Base-by-base conservation (phyloP, 345 rosid genomes). In the Pelargonium nanum region DNA sequence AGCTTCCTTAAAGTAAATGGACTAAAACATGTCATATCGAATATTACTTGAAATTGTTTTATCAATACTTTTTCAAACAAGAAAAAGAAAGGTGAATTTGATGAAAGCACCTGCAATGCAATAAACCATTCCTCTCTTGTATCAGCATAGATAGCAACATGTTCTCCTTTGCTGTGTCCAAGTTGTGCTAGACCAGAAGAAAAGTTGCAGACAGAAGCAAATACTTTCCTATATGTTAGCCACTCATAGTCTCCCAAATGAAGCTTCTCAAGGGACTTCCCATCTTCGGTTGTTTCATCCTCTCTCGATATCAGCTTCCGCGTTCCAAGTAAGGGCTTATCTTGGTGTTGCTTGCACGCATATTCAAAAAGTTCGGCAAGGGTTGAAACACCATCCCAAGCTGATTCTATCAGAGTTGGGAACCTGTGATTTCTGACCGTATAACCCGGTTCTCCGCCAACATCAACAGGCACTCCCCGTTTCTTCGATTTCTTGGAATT, bases 61-160 rank as follows among this genome's bases (percentile, higher is more conserved):
- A n/a, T n/a, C n/a, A n/a, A n/a, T n/a, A n/a, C n/a, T n/a, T n/a
- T n/a, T n/a, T n/a, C n/a, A n/a, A n/a, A n/a, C n/a, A n/a, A n/a
- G n/a, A n/a, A n/a, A n/a, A n/a, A n/a, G n/a, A n/a, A n/a, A n/a
- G n/a, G n/a, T n/a, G n/a, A n/a, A n/a, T n/a, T n/a, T n/a, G n/a
- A n/a, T n/a, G 56, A 8, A 67, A 60, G 60, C 68, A 91, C 99
- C 99, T 93, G 99, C 78, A 89, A 67, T 19, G 96, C 80, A 68
- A 94, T 80, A 59, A 94, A 88, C 99, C 99, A 94, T 65, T 94
- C 99, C 72, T 83, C 84, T 74, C 97, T 65, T 26, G 97, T 94
- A 68, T 90, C 99, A 24, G 99, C 95, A 60, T 84, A 90, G 62
- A 94, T 94, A 12, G 99, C 99, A 0, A 84, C 95, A 23, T 91